Base-by-base conservation (phyloP, 345 rosid genomes). In the Noccaea caerulescens region DNA sequence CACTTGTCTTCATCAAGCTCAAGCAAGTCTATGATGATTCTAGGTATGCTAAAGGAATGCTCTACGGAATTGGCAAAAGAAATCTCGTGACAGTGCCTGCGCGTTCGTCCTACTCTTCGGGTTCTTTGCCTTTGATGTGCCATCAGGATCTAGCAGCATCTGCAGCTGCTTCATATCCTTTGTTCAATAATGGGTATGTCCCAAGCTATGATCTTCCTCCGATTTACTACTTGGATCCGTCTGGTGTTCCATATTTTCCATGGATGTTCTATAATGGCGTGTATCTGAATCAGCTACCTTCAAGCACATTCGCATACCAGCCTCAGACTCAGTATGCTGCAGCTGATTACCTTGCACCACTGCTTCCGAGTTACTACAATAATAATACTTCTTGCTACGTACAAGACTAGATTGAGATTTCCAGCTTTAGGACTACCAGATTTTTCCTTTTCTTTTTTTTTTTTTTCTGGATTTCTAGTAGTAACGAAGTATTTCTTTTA, bases 41-140 rank as follows among this genome's bases (percentile, higher is more conserved):
- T 2, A 70, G 1, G 34, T 42, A 39, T 38, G 75, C 75, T 7
- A 76, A 41, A 76, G 79, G 79, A 20, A 12, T 63, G 39, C 64
- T 76, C 8, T 70, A 76, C 5, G 79, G 79, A 8, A 49, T 68
- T 18, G 69, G 69, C 38, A 75, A 68, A 10, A 38, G 37, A 45
- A 33, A 2, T 3, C 30, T 25, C 30, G 30, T 3, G 3, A 27
- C 30, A 27, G 30, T 27, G 30, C 30, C 30, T 27, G 30, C 30
- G 3, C 30, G 30, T 27, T 27, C 30, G 30, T 27, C 30, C 30
- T 27, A 27, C 30, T 27, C 14, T 23, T 6, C 20, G 16, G 30
- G 5, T 13, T 52, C 50, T 39, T 0, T 39, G 11, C 53, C 72
- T 7, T 8, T 58, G 47, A 33, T 51, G 55, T 41, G 55, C 43